These are phyloP conservation scores for Peltaster fructicola DNA, from an alignment of 2,329 filamentous ascomycete genomes.

Conservation along the genomic window DNA sequence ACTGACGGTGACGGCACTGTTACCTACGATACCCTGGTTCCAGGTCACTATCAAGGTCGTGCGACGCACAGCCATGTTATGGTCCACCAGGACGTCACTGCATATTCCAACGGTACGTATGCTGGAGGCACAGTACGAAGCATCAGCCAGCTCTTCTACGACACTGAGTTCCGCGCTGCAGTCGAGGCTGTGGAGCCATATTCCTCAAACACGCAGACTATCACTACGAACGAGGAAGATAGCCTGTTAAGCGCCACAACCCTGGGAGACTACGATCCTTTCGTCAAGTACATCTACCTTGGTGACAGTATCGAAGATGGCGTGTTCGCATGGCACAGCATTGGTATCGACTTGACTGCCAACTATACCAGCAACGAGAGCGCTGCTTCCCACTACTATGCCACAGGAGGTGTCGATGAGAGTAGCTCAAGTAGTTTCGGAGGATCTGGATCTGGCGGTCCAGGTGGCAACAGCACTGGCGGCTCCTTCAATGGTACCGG, in stretches of 20 bases:
- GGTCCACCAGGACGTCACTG: constrained; percentile 20
- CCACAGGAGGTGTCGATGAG: too few species aligned
- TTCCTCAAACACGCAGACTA: constrained; percentile 21
- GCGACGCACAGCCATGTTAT: constrained; percentile 23
- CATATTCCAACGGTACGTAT: constrained; percentile 33
- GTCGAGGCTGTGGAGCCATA: constrained; percentile 33
- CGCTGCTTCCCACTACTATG: too few species aligned
- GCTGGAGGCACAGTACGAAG: constrained; percentile 34
- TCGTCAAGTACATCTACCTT: constrained; percentile 39
- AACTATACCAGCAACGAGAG: too few species aligned
- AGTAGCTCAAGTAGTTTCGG: too few species aligned
- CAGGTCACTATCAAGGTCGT: constrained; percentile 24
- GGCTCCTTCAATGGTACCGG: too few species aligned
- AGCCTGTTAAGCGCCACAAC: constrained; percentile 29
- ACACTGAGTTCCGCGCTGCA: constrained; percentile 35
- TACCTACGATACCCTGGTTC: constrained; percentile 25
- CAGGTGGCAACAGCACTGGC: too few species aligned
- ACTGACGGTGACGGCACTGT: constrained; percentile 23
- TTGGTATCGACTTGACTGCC: constrained; percentile 27
- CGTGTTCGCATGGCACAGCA: constrained; percentile 34
- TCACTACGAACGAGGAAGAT: constrained; percentile 36
- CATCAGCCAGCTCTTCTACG: constrained; percentile 46
- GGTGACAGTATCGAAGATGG: constrained; percentile 34
- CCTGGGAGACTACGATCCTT: constrained; percentile 33
- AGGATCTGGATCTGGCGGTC: too few species aligned